Percentiles rank a stretch among this genome's conserved stretches.
Evolutionary conservation across 805 yeast genomes (phyloP).

Genomic region (Ogataea glucozyma): DNA sequence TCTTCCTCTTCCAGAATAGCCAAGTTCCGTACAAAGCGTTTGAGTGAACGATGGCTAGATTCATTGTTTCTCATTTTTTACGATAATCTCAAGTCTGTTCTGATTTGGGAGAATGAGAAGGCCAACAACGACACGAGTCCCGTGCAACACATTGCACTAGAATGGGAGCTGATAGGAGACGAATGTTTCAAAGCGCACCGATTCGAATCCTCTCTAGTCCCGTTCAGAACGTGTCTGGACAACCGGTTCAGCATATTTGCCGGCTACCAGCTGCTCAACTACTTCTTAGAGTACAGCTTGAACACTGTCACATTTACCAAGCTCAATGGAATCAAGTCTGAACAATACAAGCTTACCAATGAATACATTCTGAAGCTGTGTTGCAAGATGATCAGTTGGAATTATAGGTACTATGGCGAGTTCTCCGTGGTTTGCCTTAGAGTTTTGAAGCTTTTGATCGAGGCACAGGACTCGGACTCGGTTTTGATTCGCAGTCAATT

Average conservation of each 20-base stretch:
- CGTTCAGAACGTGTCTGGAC: constrained; percentile 52
- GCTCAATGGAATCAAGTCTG: constrained; percentile 25
- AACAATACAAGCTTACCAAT: constrained; percentile 22
- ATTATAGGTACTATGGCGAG: constrained; percentile 64
- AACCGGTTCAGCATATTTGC: constrained; percentile 67
- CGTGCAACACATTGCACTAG: constrained; percentile 59
- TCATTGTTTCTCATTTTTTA: constrained; percentile 64
- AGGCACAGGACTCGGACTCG: constrained; percentile 40
- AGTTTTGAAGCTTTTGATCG: constrained; percentile 38
- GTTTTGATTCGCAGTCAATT: constrained; percentile 41
- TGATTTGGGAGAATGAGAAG: constrained; percentile 50
- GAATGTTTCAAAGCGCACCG: constrained; percentile 50
- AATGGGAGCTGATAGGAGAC: constrained; percentile 73
- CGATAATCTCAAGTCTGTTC: constrained; percentile 75
- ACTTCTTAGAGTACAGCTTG: constrained; percentile 36
- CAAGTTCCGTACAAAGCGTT: constrained; percentile 45
- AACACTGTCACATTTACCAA: constrained; percentile 26
- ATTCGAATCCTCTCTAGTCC: constrained; percentile 49
- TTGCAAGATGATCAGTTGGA: constrained; percentile 58
- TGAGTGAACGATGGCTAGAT: constrained; percentile 76
- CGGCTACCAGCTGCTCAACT: constrained; percentile 49
- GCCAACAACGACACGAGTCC: constrained; percentile 23
- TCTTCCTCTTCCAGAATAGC: constrained; percentile 28
- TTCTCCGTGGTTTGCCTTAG: constrained; percentile 47
- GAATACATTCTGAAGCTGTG: constrained; percentile 45